Evolutionary conservation across 129 eudicot genomes (phyloP).

Genomic region (Kitagawia praeruptora): DNA sequence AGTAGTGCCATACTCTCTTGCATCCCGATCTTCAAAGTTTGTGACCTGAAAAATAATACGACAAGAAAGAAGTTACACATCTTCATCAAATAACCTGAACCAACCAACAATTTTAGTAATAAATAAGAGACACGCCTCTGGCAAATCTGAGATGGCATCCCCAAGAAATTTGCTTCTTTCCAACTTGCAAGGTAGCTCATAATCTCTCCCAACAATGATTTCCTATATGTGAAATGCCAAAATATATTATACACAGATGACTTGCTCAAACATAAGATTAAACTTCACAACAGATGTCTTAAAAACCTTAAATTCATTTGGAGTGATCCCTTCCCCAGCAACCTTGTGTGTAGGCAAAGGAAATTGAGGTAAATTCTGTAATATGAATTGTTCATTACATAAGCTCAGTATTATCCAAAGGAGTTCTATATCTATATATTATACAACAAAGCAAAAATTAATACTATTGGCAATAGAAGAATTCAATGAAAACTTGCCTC

Average conservation of each 20-base stretch:
- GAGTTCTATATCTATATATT: not conserved
- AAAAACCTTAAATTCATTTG: conserved; percentile 46
- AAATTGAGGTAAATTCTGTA: conserved; percentile 59
- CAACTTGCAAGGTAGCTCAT: conserved; percentile 18
- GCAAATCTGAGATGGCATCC: conserved; percentile 73
- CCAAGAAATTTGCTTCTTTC: conserved; percentile 40
- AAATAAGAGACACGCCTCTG: conserved; percentile 29
- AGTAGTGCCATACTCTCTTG: conserved; percentile 36
- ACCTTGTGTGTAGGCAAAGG: conserved; percentile 72
- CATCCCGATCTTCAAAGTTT: conserved; percentile 38
- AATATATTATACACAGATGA: not conserved
- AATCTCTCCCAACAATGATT: conserved; percentile 38
- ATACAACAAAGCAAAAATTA: not conserved
- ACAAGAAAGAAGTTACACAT: not conserved
- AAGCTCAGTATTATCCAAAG: not conserved
- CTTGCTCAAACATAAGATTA: not conserved
- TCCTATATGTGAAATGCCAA: conserved; percentile 22
- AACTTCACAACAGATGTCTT: not conserved
- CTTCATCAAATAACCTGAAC: not conserved
- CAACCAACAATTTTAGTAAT: not conserved
- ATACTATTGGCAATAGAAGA: not conserved
- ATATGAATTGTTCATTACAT: conserved; percentile 4
- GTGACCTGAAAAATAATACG: conserved; percentile 31
- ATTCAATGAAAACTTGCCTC: conserved; percentile 28
- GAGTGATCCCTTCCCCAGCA: conserved; percentile 40